phyloP scores from a whole-genome alignment of 1,284 basidiomycete genomes.

The Ganoderma sinense region DNA sequence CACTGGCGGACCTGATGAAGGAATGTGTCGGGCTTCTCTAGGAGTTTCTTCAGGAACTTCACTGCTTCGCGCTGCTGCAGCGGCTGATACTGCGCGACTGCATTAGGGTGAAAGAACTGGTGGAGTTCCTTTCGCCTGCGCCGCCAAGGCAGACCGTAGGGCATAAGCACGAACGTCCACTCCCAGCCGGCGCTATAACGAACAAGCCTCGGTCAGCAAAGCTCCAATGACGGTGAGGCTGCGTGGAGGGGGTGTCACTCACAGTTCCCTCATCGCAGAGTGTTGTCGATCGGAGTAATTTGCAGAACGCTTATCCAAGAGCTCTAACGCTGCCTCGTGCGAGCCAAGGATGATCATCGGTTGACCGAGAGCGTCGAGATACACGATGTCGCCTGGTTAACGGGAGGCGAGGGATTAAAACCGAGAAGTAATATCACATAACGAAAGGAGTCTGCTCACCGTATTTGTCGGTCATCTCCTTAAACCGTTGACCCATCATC shows the following conservation, averaged over 20 bases:
- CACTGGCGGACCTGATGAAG: slow-evolving; percentile 16
- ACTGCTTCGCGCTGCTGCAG: slow-evolving; percentile 12
- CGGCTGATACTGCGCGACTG: slow-evolving; percentile 9
- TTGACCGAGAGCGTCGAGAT: slow-evolving; percentile 21
- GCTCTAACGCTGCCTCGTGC: slow-evolving; percentile 17
- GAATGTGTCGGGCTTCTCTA: slow-evolving; percentile 11
- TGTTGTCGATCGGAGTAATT: slow-evolving; percentile 19
- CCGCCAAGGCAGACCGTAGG: slow-evolving; percentile 19
- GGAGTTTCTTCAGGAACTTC: slow-evolving; percentile 10
- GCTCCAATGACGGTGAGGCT: background rate
- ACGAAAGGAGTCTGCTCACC: background rate
- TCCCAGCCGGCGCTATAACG: background rate
- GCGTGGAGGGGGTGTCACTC: slow-evolving; percentile 5
- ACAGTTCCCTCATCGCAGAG: slow-evolving; percentile 23
- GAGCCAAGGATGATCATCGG: slow-evolving; percentile 21
- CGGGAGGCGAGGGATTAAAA: background rate
- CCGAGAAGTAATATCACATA: background rate
- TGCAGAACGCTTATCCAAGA: slow-evolving; percentile 32
- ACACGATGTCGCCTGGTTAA: slow-evolving; percentile 19
- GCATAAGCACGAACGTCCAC: slow-evolving; percentile 13
- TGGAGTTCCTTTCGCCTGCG: slow-evolving; percentile 10
- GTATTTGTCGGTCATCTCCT: slow-evolving; percentile 9
- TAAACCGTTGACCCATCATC: background rate
- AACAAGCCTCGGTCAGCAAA: background rate
- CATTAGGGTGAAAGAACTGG: slow-evolving; percentile 18